Conservation (phyloP, 2,329 filamentous ascomycete species). For the Penicillium sp. region DNA sequence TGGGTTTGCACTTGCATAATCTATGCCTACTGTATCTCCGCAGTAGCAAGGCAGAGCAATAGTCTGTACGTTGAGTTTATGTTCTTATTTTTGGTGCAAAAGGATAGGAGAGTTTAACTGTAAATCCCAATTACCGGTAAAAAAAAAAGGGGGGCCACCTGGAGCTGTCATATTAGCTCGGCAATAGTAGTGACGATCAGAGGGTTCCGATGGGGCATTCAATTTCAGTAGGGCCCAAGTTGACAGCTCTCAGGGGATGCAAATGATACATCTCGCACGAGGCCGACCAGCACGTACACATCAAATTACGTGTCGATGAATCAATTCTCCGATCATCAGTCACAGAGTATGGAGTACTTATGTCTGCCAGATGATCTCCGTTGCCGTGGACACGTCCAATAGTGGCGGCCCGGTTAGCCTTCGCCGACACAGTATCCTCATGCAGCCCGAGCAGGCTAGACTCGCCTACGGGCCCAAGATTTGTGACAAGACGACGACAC, state of each 20-base stretch:
- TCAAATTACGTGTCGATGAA: background rate
- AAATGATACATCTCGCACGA: background rate
- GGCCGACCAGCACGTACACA: background rate
- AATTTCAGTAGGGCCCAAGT: constrained; percentile 8
- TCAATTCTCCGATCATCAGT: background rate
- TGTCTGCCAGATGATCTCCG: background rate
- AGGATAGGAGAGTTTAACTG: background rate
- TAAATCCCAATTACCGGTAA: background rate
- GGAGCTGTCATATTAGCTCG: constrained; percentile 4
- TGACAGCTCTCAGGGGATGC: constrained; percentile 9
- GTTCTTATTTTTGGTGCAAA: background rate
- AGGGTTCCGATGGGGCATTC: constrained; percentile 2
- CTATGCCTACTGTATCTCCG: background rate
- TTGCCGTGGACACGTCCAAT: background rate
- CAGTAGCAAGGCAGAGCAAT: background rate
- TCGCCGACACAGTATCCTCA: background rate
- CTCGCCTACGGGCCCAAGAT: background rate
- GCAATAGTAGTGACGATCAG: constrained; percentile 1
- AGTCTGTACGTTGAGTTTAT: background rate
- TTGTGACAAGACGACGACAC: background rate
- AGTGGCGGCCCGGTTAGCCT: background rate
- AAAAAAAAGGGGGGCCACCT: background rate
- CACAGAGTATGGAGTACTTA: background rate
- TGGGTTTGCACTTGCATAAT: background rate
- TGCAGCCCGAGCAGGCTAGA: background rate